These are phyloP conservation scores for Kodamaea sp. DNA, from an alignment of 1,139 yeast species.

Conservation along the genomic window DNA sequence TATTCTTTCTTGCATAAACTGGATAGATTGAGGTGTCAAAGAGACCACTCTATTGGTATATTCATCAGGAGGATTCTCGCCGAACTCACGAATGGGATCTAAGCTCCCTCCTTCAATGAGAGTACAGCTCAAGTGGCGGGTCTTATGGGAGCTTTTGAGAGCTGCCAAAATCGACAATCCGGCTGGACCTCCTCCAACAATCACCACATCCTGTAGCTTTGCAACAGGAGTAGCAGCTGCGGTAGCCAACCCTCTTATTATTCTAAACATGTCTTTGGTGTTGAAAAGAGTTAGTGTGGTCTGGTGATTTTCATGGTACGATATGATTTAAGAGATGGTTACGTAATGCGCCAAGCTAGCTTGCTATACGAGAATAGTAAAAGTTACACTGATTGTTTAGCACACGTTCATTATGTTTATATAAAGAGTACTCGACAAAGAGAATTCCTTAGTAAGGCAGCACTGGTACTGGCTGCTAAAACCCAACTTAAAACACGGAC, in stretches of 20 bases:
- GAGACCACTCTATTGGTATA: conserved; percentile 85
- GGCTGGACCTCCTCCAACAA: conserved; percentile 98
- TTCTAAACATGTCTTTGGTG: conserved; percentile 5
- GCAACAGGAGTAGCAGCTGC: conserved; percentile 7
- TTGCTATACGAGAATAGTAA: too few relatives aligned
- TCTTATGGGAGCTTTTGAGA: conserved; percentile 61
- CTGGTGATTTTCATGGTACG: background rate
- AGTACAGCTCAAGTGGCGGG: conserved; percentile 61
- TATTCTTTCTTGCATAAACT: conserved; percentile 58
- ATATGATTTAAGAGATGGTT: too few relatives aligned
- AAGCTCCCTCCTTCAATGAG: conserved; percentile 74
- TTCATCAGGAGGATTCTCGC: conserved; percentile 52
- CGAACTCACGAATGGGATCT: conserved; percentile 52
- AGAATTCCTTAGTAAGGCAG: too few relatives aligned
- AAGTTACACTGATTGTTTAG: too few relatives aligned
- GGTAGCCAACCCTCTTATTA: conserved; percentile 10
- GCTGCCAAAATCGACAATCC: conserved; percentile 88
- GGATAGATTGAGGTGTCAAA: conserved; percentile 77
- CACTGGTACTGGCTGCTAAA: too few relatives aligned
- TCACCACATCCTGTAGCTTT: conserved; percentile 64
- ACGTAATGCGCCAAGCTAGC: too few relatives aligned
- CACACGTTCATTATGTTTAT: too few relatives aligned
- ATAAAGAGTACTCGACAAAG: too few relatives aligned
- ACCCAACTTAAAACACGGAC: too few relatives aligned
- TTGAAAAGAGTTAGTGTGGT: background rate